phyloP scores from a whole-genome alignment of 306 rosid genomes.

The Cucumis hystrix region DNA sequence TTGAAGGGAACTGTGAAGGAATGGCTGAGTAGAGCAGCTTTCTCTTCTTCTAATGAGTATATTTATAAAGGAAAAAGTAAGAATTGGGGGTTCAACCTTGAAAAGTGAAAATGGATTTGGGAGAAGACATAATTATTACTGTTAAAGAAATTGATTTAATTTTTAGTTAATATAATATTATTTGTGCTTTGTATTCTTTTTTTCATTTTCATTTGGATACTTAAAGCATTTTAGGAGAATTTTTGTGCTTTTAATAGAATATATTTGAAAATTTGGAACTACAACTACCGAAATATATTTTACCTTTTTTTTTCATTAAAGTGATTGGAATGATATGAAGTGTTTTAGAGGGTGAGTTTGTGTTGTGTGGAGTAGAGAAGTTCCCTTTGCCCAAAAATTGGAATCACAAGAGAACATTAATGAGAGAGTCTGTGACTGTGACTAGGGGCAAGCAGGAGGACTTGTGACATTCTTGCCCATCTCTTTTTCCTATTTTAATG shows the following conservation, averaged over 20 bases:
- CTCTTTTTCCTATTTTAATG: neutral
- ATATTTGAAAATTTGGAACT: too few species aligned
- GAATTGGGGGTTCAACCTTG: neutral
- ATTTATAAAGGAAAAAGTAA: neutral
- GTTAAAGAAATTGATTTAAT: neutral
- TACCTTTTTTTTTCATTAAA: too few species aligned
- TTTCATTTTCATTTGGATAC: too few species aligned
- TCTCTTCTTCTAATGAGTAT: neutral
- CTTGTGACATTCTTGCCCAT: neutral
- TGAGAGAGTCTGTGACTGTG: neutral
- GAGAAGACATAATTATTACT: neutral
- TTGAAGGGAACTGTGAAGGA: neutral
- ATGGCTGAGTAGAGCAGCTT: neutral
- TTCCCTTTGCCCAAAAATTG: slow-evolving; percentile 5
- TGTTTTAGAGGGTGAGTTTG: neutral
- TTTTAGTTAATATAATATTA: too few species aligned
- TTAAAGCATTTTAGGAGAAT: too few species aligned
- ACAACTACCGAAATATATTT: too few species aligned
- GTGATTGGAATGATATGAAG: neutral
- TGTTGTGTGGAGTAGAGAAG: neutral
- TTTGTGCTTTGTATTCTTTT: too few species aligned
- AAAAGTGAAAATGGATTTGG: neutral
- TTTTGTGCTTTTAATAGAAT: too few species aligned
- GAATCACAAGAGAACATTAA: neutral
- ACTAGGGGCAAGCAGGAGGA: neutral